Percentiles rank a stretch among this genome's conserved stretches.
These are phyloP conservation scores for Pythium utonaiense DNA, from an alignment of 352 stramenopile species.

Conservation along the genomic window DNA sequence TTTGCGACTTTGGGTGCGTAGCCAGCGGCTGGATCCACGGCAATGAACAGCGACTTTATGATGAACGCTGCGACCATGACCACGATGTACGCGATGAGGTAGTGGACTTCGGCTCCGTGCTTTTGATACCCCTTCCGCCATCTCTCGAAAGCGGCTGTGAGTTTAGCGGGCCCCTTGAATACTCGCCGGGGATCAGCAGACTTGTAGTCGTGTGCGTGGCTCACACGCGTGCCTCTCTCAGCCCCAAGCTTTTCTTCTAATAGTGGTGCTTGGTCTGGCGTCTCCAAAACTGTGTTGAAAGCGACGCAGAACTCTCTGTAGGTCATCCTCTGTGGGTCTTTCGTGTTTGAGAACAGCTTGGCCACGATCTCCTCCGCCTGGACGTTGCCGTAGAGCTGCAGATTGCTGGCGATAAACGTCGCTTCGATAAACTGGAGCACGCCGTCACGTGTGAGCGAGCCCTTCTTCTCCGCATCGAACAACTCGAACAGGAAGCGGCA, in stretches of 20 bases:
- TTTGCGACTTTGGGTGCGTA: conserved; percentile 65
- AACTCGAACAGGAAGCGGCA: conserved; percentile 62
- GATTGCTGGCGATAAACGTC: conserved; percentile 42
- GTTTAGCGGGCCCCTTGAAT: conserved; percentile 41
- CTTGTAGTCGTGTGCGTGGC: not conserved
- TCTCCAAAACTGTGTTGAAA: conserved; percentile 30
- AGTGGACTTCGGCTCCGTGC: conserved; percentile 47
- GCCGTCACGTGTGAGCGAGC: conserved; percentile 44
- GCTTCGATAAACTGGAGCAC: conserved; percentile 57
- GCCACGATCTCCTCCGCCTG: conserved; percentile 45
- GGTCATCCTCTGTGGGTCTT: conserved; percentile 38
- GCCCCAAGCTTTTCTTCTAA: not conserved
- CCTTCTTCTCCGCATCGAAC: conserved; percentile 48
- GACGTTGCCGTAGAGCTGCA: conserved; percentile 47
- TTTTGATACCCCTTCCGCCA: conserved; percentile 38
- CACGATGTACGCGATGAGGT: conserved; percentile 38
- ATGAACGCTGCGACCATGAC: conserved; percentile 48
- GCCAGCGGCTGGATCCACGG: conserved; percentile 46
- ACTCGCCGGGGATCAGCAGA: conserved; percentile 27
- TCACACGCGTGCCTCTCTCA: not conserved
- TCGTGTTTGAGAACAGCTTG: conserved; percentile 43
- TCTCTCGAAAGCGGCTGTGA: not conserved
- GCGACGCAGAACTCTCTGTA: conserved; percentile 49
- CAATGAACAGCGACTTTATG: conserved; percentile 40
- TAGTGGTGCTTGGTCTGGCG: not conserved